Conservation (phyloP, 2,329 filamentous ascomycete genomes). For the Beauveria sp. region DNA sequence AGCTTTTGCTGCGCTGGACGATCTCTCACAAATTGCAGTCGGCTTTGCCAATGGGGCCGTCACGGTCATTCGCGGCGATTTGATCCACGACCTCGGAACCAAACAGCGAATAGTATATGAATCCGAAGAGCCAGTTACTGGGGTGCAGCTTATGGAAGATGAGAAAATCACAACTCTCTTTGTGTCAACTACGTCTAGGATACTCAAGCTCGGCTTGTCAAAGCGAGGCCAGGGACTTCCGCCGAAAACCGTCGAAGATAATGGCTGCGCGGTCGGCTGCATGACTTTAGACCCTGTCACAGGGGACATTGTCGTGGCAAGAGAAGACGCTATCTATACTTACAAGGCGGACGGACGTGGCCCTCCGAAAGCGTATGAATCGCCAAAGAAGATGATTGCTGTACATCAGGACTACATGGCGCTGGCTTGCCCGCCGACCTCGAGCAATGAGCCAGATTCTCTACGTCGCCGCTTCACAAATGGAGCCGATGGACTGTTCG, state of each 20-base stretch:
- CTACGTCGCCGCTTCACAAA: constrained; percentile 67
- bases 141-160: constrained; percentile 66
- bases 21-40: constrained; percentile 86
- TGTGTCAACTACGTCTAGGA: constrained; percentile 81
- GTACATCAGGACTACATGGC: constrained; percentile 81
- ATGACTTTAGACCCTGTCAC: constrained; percentile 79
- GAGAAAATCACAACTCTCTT: constrained; percentile 67
- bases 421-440: constrained; percentile 67
- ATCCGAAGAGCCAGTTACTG: constrained; percentile 92
- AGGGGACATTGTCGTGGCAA: constrained; percentile 81
- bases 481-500: constrained; percentile 70
- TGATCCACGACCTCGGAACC: constrained; percentile 90
- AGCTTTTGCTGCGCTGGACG: constrained; percentile 78
- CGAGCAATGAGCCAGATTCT: constrained; percentile 51
- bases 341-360: constrained; percentile 81
- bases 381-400: constrained; percentile 73
- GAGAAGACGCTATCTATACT: constrained; percentile 93
- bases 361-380: constrained; percentile 84
- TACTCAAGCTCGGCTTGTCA: constrained; percentile 79
- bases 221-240: constrained; percentile 85
- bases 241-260: constrained; percentile 79
- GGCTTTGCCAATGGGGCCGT: constrained; percentile 95
- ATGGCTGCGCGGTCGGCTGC: constrained; percentile 86
- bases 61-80: constrained; percentile 84
- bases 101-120: constrained; percentile 94